Evolutionary conservation across 306 rosid genomes (phyloP).

Genomic region (Castanea sativa): DNA sequence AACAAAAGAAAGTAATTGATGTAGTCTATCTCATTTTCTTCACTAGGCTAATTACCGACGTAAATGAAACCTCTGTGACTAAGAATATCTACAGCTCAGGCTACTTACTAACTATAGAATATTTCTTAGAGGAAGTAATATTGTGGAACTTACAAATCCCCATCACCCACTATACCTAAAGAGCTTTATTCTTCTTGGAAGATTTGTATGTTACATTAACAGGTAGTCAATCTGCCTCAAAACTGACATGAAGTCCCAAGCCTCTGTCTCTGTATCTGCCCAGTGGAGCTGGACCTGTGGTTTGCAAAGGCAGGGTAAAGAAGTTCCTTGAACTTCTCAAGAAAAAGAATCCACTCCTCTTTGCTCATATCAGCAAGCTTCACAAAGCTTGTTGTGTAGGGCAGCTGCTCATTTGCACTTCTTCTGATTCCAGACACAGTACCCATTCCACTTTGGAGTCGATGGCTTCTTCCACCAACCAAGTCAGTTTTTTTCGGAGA

Average conservation of each 20-base stretch:
- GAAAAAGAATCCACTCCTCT: slow-evolving; percentile 71
- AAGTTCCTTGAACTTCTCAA: slow-evolving; percentile 73
- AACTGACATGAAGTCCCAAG: slow-evolving; percentile 99
- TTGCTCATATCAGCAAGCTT: slow-evolving; percentile 75
- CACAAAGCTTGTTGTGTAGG: slow-evolving; percentile 75
- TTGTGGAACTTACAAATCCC: too few relatives aligned
- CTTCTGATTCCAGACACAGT: slow-evolving; percentile 69
- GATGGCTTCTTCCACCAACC: slow-evolving; percentile 56
- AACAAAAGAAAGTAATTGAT: too few relatives aligned
- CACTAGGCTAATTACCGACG: too few relatives aligned
- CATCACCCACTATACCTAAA: too few relatives aligned
- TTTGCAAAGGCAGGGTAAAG: slow-evolving; percentile 71
- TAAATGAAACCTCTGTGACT: too few relatives aligned
- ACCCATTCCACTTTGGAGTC: slow-evolving; percentile 44
- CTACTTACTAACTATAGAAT: too few relatives aligned
- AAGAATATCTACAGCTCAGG: too few relatives aligned
- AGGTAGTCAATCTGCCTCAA: slow-evolving; percentile 39
- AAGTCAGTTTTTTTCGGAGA: slow-evolving; percentile 55
- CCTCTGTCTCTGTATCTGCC: slow-evolving; percentile 93
- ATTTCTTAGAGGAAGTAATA: too few relatives aligned
- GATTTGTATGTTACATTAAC: too few relatives aligned
- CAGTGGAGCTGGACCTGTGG: slow-evolving; percentile 60
- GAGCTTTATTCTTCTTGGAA: too few relatives aligned
- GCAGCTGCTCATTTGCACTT: slow-evolving; percentile 94
- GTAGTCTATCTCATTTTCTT: too few relatives aligned